A percentile compares a stretch with the other conserved stretches of the same genome.
Evolutionary conservation across 2,329 filamentous ascomycete genomes (phyloP).

Genomic region (Aureobasidium sp.): DNA sequence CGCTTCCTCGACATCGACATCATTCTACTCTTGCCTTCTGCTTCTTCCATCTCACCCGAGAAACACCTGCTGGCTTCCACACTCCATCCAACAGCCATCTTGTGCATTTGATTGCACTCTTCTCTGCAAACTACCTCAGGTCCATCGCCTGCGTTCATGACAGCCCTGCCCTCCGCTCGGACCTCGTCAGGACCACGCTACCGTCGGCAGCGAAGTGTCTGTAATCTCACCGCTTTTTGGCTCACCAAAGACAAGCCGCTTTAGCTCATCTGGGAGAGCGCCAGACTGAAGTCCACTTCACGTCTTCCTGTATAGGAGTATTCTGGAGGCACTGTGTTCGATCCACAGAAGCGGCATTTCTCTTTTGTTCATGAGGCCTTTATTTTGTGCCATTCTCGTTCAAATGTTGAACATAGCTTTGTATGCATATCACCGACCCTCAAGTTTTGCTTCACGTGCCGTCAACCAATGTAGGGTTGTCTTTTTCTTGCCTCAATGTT

Average conservation of each 20-base stretch:
- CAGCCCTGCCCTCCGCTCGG: neutral
- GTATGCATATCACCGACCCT: too few species aligned
- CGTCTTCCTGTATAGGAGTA: neutral
- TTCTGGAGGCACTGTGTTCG: conserved; percentile 18
- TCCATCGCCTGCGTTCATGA: too few species aligned
- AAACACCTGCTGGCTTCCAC: neutral
- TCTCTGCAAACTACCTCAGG: too few species aligned
- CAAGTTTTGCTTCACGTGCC: too few species aligned
- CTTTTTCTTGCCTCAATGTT: too few species aligned
- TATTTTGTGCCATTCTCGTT: too few species aligned
- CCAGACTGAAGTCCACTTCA: conserved; percentile 18
- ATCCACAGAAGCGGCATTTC: conserved; percentile 17
- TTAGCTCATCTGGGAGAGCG: conserved; percentile 18
- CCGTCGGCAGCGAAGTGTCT: neutral
- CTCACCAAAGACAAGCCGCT: neutral
- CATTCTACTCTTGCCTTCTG: neutral
- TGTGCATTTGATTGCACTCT: neutral
- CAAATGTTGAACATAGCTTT: too few species aligned
- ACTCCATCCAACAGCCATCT: too few species aligned
- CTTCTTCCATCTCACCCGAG: neutral
- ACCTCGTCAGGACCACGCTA: neutral
- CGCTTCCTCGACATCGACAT: neutral
- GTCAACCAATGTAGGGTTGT: too few species aligned
- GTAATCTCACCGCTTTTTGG: neutral
- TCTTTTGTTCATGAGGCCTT: neutral